Evolutionary conservation across 139 green algal genomes (phyloP).

Genomic region (Coelastrella sp.): DNA sequence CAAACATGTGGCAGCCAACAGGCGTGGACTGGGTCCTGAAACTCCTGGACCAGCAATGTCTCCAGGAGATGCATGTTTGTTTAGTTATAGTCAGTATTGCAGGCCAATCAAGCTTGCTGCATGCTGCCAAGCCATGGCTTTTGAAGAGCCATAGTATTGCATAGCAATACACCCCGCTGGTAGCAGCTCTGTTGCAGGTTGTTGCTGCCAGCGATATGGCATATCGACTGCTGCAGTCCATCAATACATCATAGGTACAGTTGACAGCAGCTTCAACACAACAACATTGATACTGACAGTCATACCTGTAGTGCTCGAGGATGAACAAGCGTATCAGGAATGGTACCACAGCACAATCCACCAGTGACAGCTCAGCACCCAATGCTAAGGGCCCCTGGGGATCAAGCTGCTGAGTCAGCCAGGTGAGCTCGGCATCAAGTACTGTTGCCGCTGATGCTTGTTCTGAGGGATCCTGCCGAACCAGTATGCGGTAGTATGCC

Average conservation of each 20-base stretch:
- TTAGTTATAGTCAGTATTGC: too few relatives aligned
- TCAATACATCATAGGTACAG: background rate
- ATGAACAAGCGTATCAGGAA: conserved; percentile 42
- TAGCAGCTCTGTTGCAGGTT: too few relatives aligned
- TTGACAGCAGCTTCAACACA: background rate
- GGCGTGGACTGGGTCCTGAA: too few relatives aligned
- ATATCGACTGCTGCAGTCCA: background rate
- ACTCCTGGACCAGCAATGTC: background rate
- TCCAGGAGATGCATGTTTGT: background rate
- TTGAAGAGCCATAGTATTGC: too few relatives aligned
- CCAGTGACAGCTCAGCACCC: background rate
- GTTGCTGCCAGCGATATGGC: too few relatives aligned
- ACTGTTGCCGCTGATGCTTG: conserved; percentile 28
- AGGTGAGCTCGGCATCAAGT: conserved; percentile 12
- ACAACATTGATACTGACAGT: too few relatives aligned
- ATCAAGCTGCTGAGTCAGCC: conserved; percentile 16
- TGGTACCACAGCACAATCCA: conserved; percentile 40
- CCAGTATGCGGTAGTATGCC: conserved; percentile 32
- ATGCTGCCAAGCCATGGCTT: too few relatives aligned
- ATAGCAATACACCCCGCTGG: too few relatives aligned
- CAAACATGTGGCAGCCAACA: too few relatives aligned
- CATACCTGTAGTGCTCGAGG: conserved; percentile 39
- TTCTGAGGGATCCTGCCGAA: background rate
- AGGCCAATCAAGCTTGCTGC: too few relatives aligned
- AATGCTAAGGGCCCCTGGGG: conserved; percentile 23